These are phyloP conservation scores for Helichrysum umbraculigerum DNA, from an alignment of 129 eudicot genomes.

Conservation along the genomic window DNA sequence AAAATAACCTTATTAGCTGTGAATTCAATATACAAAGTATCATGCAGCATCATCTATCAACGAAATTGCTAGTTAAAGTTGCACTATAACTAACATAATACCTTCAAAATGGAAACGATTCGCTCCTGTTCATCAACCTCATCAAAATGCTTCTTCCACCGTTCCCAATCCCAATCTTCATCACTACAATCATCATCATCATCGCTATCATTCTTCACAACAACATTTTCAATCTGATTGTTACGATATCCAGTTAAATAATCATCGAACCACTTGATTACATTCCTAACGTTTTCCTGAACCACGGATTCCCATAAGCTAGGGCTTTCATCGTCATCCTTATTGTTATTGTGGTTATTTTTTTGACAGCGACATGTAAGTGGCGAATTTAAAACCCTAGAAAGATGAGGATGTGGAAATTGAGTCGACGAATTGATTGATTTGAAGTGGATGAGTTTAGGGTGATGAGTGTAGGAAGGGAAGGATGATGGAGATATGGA, in stretches of 20 bases:
- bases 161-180: constrained; percentile 86
- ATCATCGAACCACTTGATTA: constrained; percentile 50
- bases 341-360: constrained; percentile 2
- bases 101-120: constrained; percentile 65
- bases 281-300: constrained; percentile 49
- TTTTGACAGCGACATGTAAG: constrained; percentile 50
- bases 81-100: constrained; percentile 23
- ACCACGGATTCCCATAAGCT: constrained; percentile 58
- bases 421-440: constrained; percentile 32
- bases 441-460: constrained; percentile 27
- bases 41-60: too few species aligned
- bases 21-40: too few species aligned
- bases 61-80: not conserved
- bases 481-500: constrained; percentile 53
- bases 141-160: constrained; percentile 78
- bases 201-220: constrained; percentile 10
- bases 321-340: constrained; percentile 28
- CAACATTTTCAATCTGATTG: constrained; percentile 20
- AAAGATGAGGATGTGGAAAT: constrained; percentile 23
- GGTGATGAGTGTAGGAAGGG: constrained; percentile 42
- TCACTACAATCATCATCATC: constrained; percentile 25
- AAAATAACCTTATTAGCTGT: too few species aligned
- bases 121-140: constrained; percentile 84
- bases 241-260: constrained; percentile 31
- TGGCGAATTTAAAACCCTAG: constrained; percentile 32